Conservation (phyloP, 2,329 filamentous ascomycete genomes). For the Xylariaceae sp. region DNA sequence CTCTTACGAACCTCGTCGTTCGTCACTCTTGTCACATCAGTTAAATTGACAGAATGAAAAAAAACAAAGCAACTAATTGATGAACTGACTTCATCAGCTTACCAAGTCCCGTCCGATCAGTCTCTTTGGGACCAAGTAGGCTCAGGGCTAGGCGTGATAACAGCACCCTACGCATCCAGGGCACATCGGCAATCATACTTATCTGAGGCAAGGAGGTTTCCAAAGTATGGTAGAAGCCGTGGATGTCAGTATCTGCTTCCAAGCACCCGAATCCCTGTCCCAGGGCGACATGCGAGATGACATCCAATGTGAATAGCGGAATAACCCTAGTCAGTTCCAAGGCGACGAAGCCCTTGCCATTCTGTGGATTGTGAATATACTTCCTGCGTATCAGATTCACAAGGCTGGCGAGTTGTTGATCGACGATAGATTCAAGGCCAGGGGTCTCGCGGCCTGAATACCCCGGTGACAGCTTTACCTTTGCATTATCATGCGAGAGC, state of each 20-base stretch:
- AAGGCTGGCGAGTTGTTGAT: conserved; percentile 43
- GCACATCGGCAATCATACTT: conserved; percentile 49
- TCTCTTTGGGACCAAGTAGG: conserved; percentile 46
- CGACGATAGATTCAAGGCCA: conserved; percentile 47
- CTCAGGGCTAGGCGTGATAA: conserved; percentile 39
- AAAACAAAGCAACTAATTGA: neutral
- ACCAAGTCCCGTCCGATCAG: conserved; percentile 41
- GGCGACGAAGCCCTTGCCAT: conserved; percentile 27
- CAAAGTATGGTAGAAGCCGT: conserved; percentile 50
- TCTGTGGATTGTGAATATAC: neutral
- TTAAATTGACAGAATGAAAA: neutral
- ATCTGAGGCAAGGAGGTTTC: conserved; percentile 47
- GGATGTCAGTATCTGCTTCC: conserved; percentile 50
- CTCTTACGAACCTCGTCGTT: conserved; percentile 2
- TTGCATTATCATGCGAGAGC: conserved; percentile 48
- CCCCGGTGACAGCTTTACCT: conserved; percentile 47
- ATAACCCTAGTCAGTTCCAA: conserved; percentile 54
- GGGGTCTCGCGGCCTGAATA: conserved; percentile 37
- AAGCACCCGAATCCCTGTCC: conserved; percentile 56
- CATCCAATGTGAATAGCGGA: conserved; percentile 59
- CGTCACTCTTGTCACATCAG: conserved; percentile 1
- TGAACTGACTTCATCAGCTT: conserved; percentile 36
- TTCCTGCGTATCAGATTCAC: neutral
- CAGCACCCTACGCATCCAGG: conserved; percentile 49
- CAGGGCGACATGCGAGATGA: conserved; percentile 57